Percentiles rank a stretch among this genome's conserved stretches.
Conservation (phyloP, 169 alveolate species). For the Plasmodium malariae region DNA sequence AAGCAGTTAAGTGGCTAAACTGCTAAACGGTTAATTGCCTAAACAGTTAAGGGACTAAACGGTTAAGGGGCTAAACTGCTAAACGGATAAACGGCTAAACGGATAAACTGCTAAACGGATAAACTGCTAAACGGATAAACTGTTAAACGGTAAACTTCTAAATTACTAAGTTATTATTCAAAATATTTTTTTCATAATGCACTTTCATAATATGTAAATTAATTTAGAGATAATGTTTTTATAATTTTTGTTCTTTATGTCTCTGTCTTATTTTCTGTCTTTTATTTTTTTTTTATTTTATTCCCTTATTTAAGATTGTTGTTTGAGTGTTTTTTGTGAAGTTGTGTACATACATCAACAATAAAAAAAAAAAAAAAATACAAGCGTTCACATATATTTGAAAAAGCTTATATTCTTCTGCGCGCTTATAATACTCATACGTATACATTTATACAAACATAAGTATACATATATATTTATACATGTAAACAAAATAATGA, state of each 20-base stretch:
- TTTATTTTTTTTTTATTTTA: neutral
- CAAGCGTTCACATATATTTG: neutral
- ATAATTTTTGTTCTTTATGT: neutral
- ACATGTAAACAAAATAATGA: neutral
- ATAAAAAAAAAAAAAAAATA: neutral
- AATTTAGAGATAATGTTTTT: neutral
- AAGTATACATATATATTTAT: neutral
- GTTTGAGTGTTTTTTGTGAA: neutral
- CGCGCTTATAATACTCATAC: neutral
- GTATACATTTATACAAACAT: neutral
- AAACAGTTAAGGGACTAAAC: too few relatives aligned
- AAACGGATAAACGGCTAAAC: too few relatives aligned
- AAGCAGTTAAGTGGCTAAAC: too few relatives aligned
- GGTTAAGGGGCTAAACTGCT: too few relatives aligned
- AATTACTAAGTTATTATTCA: neutral
- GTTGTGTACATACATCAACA: conserved; percentile 45
- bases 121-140: too few relatives aligned
- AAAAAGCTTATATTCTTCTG: neutral
- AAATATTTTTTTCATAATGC: neutral
- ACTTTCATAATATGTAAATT: neutral
- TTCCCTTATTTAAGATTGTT: neutral
- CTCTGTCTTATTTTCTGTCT: neutral
- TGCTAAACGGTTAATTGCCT: too few relatives aligned
- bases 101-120: too few relatives aligned
- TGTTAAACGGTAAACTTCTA: too few relatives aligned